Conservation (phyloP, 192 early-diverging fungal genomes). For the Rhizoclosmatium sp. region DNA sequence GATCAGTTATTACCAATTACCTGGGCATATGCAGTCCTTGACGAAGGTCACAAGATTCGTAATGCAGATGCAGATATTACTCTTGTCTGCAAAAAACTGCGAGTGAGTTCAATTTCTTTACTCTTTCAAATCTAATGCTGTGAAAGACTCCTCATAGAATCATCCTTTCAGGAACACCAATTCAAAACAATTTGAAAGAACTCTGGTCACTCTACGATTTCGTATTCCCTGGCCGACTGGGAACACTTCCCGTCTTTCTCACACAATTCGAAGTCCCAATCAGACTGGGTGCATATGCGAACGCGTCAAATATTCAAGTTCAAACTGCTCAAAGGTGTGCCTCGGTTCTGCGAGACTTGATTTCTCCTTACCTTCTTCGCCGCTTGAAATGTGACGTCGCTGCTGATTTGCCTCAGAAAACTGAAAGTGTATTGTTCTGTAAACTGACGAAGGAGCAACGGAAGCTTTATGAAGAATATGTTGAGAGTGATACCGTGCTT, state of each 20-base stretch:
- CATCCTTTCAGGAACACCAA: slow-evolving; percentile 68
- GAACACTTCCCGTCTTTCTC: slow-evolving; percentile 83
- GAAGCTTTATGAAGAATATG: slow-evolving; percentile 72
- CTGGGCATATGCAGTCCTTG: slow-evolving; percentile 90
- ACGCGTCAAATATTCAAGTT: slow-evolving; percentile 88
- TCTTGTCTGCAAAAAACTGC: slow-evolving; percentile 52
- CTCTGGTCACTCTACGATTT: slow-evolving; percentile 67
- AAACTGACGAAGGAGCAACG: slow-evolving; percentile 81
- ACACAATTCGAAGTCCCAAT: slow-evolving; percentile 94
- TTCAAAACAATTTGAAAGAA: slow-evolving; percentile 66
- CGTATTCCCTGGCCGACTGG: slow-evolving; percentile 65
- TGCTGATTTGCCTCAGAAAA: slow-evolving; percentile 86
- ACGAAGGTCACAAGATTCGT: slow-evolving; percentile 97
- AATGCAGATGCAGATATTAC: slow-evolving; percentile 93
- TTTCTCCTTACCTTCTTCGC: slow-evolving; percentile 91
- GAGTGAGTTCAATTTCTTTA: slow-evolving; percentile 48
- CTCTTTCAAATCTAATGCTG: neutral
- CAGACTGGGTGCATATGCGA: slow-evolving; percentile 89
- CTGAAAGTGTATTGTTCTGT: slow-evolving; percentile 92
- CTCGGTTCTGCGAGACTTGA: slow-evolving; percentile 86
- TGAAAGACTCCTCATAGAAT: slow-evolving; percentile 55
- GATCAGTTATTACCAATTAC: slow-evolving; percentile 69
- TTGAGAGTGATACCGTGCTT: slow-evolving; percentile 76
- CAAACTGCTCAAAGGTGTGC: slow-evolving; percentile 96
- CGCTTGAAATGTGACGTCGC: slow-evolving; percentile 95